A percentile compares a stretch with the other conserved stretches of the same genome.
These are phyloP conservation scores for Mitragyna speciosa DNA, from an alignment of 257 asterid species.

Conservation along the genomic window DNA sequence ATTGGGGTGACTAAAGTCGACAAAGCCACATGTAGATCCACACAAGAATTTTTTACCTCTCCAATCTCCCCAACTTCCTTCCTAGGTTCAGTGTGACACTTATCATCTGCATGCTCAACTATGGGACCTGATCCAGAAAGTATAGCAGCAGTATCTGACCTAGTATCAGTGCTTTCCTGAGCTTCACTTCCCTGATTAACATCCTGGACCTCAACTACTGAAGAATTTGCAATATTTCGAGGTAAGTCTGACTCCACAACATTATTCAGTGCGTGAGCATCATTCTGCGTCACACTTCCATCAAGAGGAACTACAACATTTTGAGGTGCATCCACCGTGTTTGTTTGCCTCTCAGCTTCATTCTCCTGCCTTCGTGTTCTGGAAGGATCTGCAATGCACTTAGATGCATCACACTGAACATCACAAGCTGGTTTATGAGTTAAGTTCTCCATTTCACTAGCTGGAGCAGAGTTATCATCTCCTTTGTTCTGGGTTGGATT, in stretches of 20 bases:
- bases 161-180: slow-evolving; percentile 13
- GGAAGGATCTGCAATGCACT: slow-evolving; percentile 11
- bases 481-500: slow-evolving; percentile 8
- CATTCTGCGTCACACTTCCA: slow-evolving; percentile 9
- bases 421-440: background rate
- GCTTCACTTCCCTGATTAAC: slow-evolving; percentile 11
- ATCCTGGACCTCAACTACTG: slow-evolving; percentile 12
- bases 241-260: slow-evolving; percentile 9
- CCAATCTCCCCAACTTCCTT: background rate
- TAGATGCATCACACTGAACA: slow-evolving; percentile 8
- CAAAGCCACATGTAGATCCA: background rate
- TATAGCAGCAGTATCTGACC: background rate
- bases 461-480: background rate
- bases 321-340: slow-evolving; percentile 10
- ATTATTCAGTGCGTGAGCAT: slow-evolving; percentile 1
- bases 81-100: background rate
- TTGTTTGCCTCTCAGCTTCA: slow-evolving; percentile 6
- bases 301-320: slow-evolving; percentile 13
- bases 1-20: background rate
- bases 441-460: slow-evolving; percentile 3
- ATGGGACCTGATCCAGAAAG: slow-evolving; percentile 1
- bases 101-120: slow-evolving; percentile 10
- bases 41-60: background rate
- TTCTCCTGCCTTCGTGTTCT: background rate
- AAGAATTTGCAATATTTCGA: slow-evolving; percentile 1